Percentiles rank a stretch among this genome's conserved stretches.
Evolutionary conservation across 139 green algal species (phyloP).

Genomic region (Desmodesmus armatus): DNA sequence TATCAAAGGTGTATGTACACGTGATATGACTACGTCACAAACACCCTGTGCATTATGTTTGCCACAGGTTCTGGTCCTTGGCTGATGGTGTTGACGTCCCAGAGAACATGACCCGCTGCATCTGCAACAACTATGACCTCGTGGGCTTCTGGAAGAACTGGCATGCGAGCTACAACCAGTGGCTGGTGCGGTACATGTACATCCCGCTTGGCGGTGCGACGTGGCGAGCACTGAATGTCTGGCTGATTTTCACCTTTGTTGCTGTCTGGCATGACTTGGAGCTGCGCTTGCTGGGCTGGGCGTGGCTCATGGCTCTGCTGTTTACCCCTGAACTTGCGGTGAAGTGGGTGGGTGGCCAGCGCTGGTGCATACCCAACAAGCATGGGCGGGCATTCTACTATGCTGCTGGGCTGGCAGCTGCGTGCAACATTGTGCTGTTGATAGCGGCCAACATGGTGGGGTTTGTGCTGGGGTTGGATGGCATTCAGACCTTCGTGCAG

Average conservation of each 20-base stretch:
- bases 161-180: constrained; percentile 95
- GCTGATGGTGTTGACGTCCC: constrained; percentile 83
- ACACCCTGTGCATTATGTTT: too few relatives aligned
- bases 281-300: constrained; percentile 80
- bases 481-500: constrained; percentile 54
- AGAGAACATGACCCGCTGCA: constrained; percentile 95
- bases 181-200: constrained; percentile 96
- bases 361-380: constrained; percentile 44
- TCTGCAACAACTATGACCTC: constrained; percentile 96
- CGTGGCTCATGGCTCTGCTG: constrained; percentile 82
- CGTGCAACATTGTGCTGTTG: constrained; percentile 79
- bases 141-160: constrained; percentile 94
- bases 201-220: constrained; percentile 86
- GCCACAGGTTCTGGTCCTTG: constrained; percentile 76
- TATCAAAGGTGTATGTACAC: too few relatives aligned
- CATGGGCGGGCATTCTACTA: constrained; percentile 57
- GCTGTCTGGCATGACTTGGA: constrained; percentile 97
- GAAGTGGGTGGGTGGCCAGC: constrained; percentile 17
- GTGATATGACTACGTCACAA: too few relatives aligned
- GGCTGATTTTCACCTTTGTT: constrained; percentile 97
- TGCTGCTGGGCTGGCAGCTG: constrained; percentile 51
- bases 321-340: constrained; percentile 80
- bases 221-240: constrained; percentile 79
- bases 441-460: constrained; percentile 89
- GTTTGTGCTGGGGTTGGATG: constrained; percentile 75